Base-by-base conservation (phyloP, 2,329 filamentous ascomycete species). In the Cercospora janseana region DNA sequence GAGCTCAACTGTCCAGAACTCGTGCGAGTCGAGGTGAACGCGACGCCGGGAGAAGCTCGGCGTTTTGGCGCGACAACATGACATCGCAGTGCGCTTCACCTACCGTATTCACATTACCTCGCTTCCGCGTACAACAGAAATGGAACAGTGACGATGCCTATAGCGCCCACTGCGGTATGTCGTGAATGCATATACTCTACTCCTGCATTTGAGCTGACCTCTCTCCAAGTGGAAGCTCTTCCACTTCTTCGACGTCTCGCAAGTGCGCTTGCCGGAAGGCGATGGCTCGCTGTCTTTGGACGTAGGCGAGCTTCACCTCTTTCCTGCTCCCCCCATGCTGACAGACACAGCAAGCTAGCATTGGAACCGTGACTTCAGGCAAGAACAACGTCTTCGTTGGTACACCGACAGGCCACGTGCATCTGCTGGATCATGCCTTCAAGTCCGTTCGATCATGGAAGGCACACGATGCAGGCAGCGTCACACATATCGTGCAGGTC, bases 231-330 rank as follows among this genome's bases (percentile, higher is more conserved):
- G 93, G 92, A 96, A 96, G 87, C 85, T 87, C 62, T 98, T 98
- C 77, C 91, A 95, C 79, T 98, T 98, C 84, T 97, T 98, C 81
- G 89, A 96, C 73, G 89, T 95, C 70, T 83, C 83, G 68, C 85
- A 87, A 68, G 84, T 96, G 70, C 83, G 86, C 66, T 79, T 91
- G 63, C 80, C 79, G 61, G 86, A 94, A 69, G 85, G 86, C 65
- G 88, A 94, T 67, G 86, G 83, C 67, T 82, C 83, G 26, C 49
- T 65, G 35, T 51, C 60, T 37, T 59, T 67, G 63, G 61, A 72
- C 64, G 62, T 61, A 48, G 32, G 50, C 55, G 15, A 27, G 4
- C 7, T 13, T 29, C 13, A 13, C 29, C 15, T 34, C 21, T 15
- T 13, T 27, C 10, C 34, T 15, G 7, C 15, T 24, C n/a, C 31